phyloP scores from a whole-genome alignment of 805 yeast species.

The Metschnikowia kofuensis region DNA sequence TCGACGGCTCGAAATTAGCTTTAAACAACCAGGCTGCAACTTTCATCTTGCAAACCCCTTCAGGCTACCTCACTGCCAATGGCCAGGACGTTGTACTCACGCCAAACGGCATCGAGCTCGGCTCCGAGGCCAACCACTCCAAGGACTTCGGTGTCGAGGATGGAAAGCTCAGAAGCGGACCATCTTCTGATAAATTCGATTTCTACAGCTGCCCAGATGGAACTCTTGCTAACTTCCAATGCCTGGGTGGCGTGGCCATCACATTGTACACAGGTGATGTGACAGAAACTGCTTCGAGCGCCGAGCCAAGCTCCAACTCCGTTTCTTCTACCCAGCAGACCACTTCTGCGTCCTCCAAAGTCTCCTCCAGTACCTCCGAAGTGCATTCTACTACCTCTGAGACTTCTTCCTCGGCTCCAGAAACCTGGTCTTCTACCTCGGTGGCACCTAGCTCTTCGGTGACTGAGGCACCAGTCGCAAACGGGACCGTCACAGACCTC shows the following conservation, averaged over 20 bases:
- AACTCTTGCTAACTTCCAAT: constrained; percentile 15
- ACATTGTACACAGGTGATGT: constrained; percentile 9
- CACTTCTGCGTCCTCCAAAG: not conserved
- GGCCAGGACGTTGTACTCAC: constrained; percentile 20
- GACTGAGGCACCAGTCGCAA: constrained; percentile 2
- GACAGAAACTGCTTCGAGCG: constrained; percentile 23
- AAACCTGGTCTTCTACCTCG: not conserved
- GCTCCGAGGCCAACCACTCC: constrained; percentile 18
- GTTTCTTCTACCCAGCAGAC: constrained; percentile 20
- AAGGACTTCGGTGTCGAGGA: constrained; percentile 27
- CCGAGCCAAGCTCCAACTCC: constrained; percentile 21
- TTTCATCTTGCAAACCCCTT: constrained; percentile 28
- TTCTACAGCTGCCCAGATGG: constrained; percentile 28
- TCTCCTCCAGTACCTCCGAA: constrained; percentile 15
- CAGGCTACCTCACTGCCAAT: constrained; percentile 25
- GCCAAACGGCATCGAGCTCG: constrained; percentile 17
- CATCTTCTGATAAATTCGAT: constrained; percentile 13
- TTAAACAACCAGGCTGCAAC: constrained; percentile 15
- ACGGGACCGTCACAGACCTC: constrained; percentile 17
- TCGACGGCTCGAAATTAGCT: constrained; percentile 15
- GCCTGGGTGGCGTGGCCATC: constrained; percentile 12
- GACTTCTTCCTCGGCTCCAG: not conserved
- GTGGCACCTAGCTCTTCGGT: constrained; percentile 13
- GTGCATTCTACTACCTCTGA: not conserved
- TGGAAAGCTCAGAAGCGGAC: constrained; percentile 25